Percentiles rank a stretch among this genome's conserved stretches.
Evolutionary conservation across 192 early-diverging fungal species (phyloP).

Genomic region (Entomortierella parvispora): DNA sequence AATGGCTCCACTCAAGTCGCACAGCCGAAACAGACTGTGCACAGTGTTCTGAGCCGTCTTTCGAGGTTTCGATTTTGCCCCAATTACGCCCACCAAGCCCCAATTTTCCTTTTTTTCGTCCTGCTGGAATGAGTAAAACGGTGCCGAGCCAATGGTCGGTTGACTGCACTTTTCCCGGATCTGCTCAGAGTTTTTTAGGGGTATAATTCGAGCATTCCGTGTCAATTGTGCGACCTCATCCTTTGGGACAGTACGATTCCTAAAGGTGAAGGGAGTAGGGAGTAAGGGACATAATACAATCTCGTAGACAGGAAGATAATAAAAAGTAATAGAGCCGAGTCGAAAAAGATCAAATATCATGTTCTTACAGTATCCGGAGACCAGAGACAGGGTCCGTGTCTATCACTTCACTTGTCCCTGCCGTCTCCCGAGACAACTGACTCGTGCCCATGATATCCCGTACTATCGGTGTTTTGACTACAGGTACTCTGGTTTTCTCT

Average conservation of each 20-base stretch:
- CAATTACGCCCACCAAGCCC: slow-evolving; percentile 37
- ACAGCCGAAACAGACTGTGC: slow-evolving; percentile 36
- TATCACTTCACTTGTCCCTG: neutral
- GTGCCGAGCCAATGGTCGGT: neutral
- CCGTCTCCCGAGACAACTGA: neutral
- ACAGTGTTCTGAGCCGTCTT: slow-evolving; percentile 19
- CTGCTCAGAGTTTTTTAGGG: slow-evolving; percentile 16
- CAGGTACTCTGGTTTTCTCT: no score
- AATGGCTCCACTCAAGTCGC: slow-evolving; percentile 15
- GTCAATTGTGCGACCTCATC: slow-evolving; percentile 22
- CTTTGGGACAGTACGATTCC: slow-evolving; percentile 12
- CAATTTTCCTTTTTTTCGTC: slow-evolving; percentile 4
- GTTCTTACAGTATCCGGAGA: slow-evolving; percentile 22
- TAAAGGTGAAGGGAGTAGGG: neutral
- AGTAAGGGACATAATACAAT: neutral
- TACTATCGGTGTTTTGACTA: no score
- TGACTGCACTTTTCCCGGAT: slow-evolving; percentile 12
- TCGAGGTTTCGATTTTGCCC: slow-evolving; percentile 31
- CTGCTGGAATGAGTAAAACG: neutral
- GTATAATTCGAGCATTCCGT: slow-evolving; percentile 15
- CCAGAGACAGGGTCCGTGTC: slow-evolving; percentile 23
- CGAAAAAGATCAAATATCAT: neutral
- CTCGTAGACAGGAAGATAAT: neutral
- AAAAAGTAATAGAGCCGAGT: no score
- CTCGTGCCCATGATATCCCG: neutral